phyloP scores from a whole-genome alignment of 2,329 filamentous ascomycete genomes.

The Daldinia eschscholtzii region DNA sequence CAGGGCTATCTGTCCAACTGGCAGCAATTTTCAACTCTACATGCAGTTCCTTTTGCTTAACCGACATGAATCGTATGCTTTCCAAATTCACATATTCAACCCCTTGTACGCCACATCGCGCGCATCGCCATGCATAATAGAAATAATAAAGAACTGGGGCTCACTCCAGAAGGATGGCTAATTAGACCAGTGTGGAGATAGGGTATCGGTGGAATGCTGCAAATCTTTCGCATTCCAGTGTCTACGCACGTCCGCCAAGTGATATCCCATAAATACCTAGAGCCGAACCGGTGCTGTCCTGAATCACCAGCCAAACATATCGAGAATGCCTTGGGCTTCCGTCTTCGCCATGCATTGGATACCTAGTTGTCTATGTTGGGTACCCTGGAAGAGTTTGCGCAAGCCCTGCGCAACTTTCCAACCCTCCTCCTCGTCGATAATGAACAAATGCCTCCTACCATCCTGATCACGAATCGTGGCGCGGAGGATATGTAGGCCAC shows the following conservation, averaged over 20 bases:
- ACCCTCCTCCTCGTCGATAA: constrained; percentile 72
- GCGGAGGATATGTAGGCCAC: constrained; percentile 71
- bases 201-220: constrained; percentile 35
- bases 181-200: constrained; percentile 12
- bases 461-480: constrained; percentile 75
- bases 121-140: constrained; percentile 47
- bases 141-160: constrained; percentile 33
- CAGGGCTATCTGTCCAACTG: constrained; percentile 44
- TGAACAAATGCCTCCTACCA: constrained; percentile 74
- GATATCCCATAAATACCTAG: constrained; percentile 30
- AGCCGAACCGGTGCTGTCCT: neutral
- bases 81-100: constrained; percentile 31
- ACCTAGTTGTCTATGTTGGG: constrained; percentile 70
- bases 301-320: constrained; percentile 68
- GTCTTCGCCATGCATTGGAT: constrained; percentile 67
- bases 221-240: constrained; percentile 30
- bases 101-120: constrained; percentile 39
- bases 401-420: constrained; percentile 76
- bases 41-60: constrained; percentile 33
- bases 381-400: constrained; percentile 70
- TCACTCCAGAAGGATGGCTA: constrained; percentile 14
- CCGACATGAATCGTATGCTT: constrained; percentile 13
- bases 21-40: constrained; percentile 42
- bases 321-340: constrained; percentile 68
- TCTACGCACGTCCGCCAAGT: constrained; percentile 22